Evolutionary conservation across 2,329 filamentous ascomycete genomes (phyloP).

Genomic region (Penicillium sp.): DNA sequence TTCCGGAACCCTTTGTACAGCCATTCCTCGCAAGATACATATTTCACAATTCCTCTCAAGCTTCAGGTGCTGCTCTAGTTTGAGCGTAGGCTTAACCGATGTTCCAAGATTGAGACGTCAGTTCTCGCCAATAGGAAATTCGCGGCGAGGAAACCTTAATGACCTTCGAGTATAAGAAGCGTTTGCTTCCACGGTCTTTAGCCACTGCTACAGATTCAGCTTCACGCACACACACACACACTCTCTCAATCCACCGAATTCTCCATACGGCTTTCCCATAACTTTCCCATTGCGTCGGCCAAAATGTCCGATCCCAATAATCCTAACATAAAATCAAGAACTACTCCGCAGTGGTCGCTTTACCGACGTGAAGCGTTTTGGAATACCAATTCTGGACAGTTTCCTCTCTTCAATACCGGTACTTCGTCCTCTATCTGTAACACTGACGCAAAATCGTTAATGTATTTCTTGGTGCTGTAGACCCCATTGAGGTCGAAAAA

Average conservation of each 20-base stretch:
- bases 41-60: background rate
- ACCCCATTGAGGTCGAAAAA: constrained; percentile 65
- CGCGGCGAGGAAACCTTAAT: background rate
- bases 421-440: background rate
- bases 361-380: constrained; percentile 64
- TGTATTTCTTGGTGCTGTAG: constrained; percentile 22
- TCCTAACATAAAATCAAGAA: constrained; percentile 57
- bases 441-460: background rate
- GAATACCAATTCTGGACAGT: constrained; percentile 58
- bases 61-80: background rate
- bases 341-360: constrained; percentile 60
- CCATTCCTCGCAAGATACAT: background rate
- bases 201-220: background rate
- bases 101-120: background rate
- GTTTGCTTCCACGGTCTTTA: background rate
- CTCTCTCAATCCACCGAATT: background rate
- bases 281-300: background rate
- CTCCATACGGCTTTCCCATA: background rate
- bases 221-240: too few species aligned
- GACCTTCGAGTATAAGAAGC: background rate
- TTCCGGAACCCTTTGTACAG: too few species aligned
- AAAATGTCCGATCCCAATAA: constrained; percentile 54
- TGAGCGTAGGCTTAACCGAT: background rate
- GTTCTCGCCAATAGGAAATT: constrained; percentile 2
- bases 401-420: constrained; percentile 60